Evolutionary conservation across 345 rosid genomes (phyloP), one percentile per base, ranked within the genome.

Genomic region (Lepidium sativum): DNA sequence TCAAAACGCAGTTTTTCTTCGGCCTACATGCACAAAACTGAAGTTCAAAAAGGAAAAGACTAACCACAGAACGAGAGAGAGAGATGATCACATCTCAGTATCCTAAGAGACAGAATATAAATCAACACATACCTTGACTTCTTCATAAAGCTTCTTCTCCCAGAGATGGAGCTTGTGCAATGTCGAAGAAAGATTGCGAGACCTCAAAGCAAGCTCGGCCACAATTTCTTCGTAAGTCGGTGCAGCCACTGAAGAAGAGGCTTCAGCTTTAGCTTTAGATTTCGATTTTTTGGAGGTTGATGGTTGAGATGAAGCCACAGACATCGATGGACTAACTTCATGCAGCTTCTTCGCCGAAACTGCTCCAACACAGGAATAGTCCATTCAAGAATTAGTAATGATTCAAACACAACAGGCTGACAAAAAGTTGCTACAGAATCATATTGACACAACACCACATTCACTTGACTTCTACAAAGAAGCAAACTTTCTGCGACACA

Each of bases 111-210:
- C 6, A 34, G 0, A 9, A 12, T 20, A 39, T 14, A 18, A 5
- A 39, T 13, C 15, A 48, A 33, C 73, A 33, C 72, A 54, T 81
- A 90, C 99, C 95, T 94, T 94, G 21, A 94, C 99, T 79, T 94
- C 97, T 13, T 77, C 73, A 34, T 77, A 84, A 44, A 90, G 85
- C 70, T 94, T 94, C 86, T 86, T 90, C 85, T 90, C 99, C 99
- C 92, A 94, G 25, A 90, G 88, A 70, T 77, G 60, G 23, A 94
- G 79, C 82, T 94, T 94, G 34, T 79, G 96, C 77, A 94, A 71
- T 16, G 90, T 86, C 16, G 99, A 84, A 47, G 99, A 90, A 51
- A 90, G 96, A 69, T 82, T 88, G 43, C 81, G 82, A 0, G 90
- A 78, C 53, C 83, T 86, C 68, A 64, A 76, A 6, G 80, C 82